These are phyloP conservation scores for Chaetomidium leptoderma DNA, from an alignment of 495 filamentous ascomycete genomes.

Conservation along the genomic window DNA sequence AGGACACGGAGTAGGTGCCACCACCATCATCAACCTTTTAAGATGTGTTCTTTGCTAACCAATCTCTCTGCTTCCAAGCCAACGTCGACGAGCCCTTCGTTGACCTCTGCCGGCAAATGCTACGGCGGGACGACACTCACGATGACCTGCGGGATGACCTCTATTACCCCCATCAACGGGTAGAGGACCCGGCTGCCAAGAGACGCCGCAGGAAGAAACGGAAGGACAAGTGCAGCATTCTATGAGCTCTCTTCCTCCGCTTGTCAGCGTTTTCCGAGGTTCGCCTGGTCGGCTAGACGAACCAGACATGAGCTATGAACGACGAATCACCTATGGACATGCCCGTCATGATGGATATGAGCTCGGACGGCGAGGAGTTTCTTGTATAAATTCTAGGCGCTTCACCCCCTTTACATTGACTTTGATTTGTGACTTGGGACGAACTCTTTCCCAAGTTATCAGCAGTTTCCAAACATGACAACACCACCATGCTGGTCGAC, in stretches of 20 bases:
- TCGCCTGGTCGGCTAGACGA: neutral
- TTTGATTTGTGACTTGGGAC: neutral
- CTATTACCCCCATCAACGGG: conserved; percentile 32
- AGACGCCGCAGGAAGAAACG: conserved; percentile 20
- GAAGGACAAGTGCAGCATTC: conserved; percentile 28
- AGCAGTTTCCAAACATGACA: too few relatives aligned
- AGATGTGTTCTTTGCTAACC: too few relatives aligned
- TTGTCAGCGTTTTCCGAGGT: neutral
- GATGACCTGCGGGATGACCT: conserved; percentile 43
- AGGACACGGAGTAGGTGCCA: conserved; percentile 56
- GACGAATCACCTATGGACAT: conserved; percentile 14
- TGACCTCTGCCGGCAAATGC: conserved; percentile 89
- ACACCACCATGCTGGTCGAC: too few relatives aligned
- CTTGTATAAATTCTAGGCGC: conserved; percentile 1
- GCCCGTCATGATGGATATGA: conserved; percentile 14
- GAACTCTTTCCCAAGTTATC: too few relatives aligned
- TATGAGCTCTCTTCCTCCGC: conserved; percentile 19
- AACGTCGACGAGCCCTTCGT: conserved; percentile 96
- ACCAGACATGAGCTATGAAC: conserved; percentile 14
- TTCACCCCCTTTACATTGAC: neutral
- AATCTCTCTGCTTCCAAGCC: conserved; percentile 34
- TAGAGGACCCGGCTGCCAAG: conserved; percentile 22
- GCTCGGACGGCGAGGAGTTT: neutral
- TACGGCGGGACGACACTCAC: conserved; percentile 59
- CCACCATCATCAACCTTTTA: neutral